These are phyloP conservation scores for Fusarium stilboides DNA, from an alignment of 2,329 filamentous ascomycete species.

Conservation along the genomic window DNA sequence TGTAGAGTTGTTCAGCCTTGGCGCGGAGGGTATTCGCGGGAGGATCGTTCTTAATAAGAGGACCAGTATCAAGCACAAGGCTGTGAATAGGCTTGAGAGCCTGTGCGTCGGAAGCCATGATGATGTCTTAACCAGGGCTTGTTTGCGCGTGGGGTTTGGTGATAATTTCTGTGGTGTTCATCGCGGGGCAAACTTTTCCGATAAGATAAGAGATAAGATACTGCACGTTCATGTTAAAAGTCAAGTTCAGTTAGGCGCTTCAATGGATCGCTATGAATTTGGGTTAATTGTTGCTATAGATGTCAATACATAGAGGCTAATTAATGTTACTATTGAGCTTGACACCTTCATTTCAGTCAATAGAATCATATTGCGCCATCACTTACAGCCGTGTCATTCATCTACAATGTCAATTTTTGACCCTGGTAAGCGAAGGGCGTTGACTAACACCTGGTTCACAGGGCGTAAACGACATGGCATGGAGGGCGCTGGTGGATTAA, in stretches of 20 bases:
- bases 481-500: conserved; percentile 39
- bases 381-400: background rate
- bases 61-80: conserved; percentile 90
- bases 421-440: conserved; percentile 22
- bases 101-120: conserved; percentile 46
- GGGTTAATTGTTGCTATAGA: background rate
- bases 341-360: background rate
- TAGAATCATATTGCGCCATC: conserved; percentile 20
- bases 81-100: conserved; percentile 80
- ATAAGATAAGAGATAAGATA: conserved; percentile 42
- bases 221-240: too few relatives aligned
- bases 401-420: background rate
- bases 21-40: conserved; percentile 84
- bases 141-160: conserved; percentile 32
- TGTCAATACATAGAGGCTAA: background rate
- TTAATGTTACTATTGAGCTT: background rate
- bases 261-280: too few relatives aligned
- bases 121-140: conserved; percentile 14
- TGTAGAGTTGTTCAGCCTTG: conserved; percentile 83
- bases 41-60: conserved; percentile 94
- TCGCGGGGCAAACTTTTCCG: conserved; percentile 46
- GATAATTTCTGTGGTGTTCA: conserved; percentile 49
- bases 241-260: too few relatives aligned
- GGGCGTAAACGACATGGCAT: conserved; percentile 39
- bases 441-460: conserved; percentile 13